Percentiles rank a stretch among this genome's conserved stretches.
Conservation (phyloP, 208 protist genomes). For the Trypanosomatidae sp. region DNA sequence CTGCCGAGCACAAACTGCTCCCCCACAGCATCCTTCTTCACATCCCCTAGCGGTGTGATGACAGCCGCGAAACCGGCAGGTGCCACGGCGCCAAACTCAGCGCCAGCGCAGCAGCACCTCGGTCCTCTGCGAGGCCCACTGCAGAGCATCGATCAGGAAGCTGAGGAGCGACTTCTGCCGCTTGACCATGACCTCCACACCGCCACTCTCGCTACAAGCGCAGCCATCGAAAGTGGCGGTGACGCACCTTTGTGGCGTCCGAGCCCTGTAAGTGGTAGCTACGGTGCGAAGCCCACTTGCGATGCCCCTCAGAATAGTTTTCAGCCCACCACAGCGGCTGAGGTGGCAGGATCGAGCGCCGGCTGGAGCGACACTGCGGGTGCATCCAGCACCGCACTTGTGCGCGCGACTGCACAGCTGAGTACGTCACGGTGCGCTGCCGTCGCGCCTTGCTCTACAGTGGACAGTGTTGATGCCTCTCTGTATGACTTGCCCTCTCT, state of each 20-base stretch:
- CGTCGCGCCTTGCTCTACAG: neutral
- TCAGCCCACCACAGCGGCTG: neutral
- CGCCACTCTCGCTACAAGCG: neutral
- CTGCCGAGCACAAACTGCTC: conserved; percentile 5
- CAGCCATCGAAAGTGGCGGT: neutral
- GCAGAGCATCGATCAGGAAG: neutral
- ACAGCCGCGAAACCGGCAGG: neutral
- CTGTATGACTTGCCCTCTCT: conserved; percentile 3
- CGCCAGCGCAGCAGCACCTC: neutral
- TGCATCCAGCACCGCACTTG: neutral
- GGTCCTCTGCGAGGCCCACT: neutral
- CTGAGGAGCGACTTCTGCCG: neutral
- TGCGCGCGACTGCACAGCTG: neutral
- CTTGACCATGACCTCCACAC: neutral
- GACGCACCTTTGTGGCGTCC: neutral
- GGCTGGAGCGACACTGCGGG: neutral
- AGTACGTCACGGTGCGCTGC: neutral
- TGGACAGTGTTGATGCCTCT: neutral
- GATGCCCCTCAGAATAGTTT: neutral
- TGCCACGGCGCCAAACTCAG: neutral
- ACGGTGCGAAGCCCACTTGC: neutral
- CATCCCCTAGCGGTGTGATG: neutral
- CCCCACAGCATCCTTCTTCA: neutral
- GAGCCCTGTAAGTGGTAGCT: neutral
- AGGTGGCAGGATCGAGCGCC: too few relatives aligned